Conservation (phyloP, 2,329 filamentous ascomycete genomes). For the Monilinia aucupariae region DNA sequence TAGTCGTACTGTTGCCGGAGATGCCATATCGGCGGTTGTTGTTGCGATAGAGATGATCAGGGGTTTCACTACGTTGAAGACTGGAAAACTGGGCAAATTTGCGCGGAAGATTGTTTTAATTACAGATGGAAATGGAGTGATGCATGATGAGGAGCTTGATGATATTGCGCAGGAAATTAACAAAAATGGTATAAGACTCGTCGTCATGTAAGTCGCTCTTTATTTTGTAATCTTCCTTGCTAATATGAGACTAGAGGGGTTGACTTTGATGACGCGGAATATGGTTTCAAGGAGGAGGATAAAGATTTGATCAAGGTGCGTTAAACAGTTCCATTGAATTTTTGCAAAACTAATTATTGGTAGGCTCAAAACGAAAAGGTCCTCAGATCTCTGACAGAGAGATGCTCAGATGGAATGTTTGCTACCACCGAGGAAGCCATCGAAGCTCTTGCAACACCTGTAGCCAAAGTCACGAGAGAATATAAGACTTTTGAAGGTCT, state of each 20-base stretch:
- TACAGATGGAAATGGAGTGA: constrained; percentile 70
- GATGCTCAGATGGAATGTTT: constrained; percentile 62
- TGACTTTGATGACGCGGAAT: constrained; percentile 89
- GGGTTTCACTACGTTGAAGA: constrained; percentile 63
- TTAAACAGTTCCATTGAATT: not conserved
- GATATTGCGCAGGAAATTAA: constrained; percentile 67
- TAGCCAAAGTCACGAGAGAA: constrained; percentile 69
- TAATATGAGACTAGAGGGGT: constrained; percentile 57
- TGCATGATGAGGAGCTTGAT: constrained; percentile 66
- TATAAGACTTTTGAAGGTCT: constrained; percentile 74
- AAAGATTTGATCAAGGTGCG: constrained; percentile 65
- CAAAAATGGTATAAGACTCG: constrained; percentile 68
- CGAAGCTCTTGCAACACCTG: constrained; percentile 69
- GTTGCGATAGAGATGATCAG: constrained; percentile 83
- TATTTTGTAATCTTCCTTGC: constrained; percentile 2
- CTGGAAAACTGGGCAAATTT: constrained; percentile 56
- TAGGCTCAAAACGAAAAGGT: constrained; percentile 67
- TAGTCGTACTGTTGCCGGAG: constrained; percentile 64
- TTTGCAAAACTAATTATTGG: constrained; percentile 22
- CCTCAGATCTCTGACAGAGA: constrained; percentile 59
- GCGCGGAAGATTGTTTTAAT: constrained; percentile 75
- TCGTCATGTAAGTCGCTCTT: constrained; percentile 59
- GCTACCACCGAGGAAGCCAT: constrained; percentile 86
- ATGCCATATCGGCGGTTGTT: constrained; percentile 82
- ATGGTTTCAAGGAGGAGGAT: constrained; percentile 85